These are phyloP conservation scores for Cucumis hystrix DNA, from an alignment of 306 rosid genomes.

Conservation along the genomic window DNA sequence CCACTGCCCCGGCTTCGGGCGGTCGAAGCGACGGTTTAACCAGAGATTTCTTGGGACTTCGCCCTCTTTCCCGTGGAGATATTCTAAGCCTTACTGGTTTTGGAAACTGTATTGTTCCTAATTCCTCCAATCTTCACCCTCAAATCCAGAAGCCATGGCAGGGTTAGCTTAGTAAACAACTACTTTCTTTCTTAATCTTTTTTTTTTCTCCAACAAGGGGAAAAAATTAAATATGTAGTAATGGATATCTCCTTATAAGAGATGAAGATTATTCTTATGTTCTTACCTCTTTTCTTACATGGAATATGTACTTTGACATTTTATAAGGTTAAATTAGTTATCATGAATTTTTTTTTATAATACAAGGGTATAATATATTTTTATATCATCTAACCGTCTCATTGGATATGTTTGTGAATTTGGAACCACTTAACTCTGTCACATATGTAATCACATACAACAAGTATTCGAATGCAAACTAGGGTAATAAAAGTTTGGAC, in stretches of 20 bases:
- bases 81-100: slow-evolving; percentile 60
- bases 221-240: neutral
- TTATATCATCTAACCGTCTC: neutral
- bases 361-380: neutral
- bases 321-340: neutral
- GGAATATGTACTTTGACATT: neutral
- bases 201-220: neutral
- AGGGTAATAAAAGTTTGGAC: too few relatives aligned
- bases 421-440: too few relatives aligned
- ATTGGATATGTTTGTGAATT: too few relatives aligned
- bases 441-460: too few relatives aligned
- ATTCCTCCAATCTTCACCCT: slow-evolving; percentile 30
- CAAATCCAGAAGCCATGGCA: slow-evolving; percentile 71
- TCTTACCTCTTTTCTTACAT: too few relatives aligned
- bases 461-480: too few relatives aligned
- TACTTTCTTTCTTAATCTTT: neutral
- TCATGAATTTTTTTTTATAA: neutral
- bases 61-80: slow-evolving; percentile 55
- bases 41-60: slow-evolving; percentile 80
- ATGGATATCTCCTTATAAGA: neutral
- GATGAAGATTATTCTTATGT: too few relatives aligned
- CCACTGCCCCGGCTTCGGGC: neutral
- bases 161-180: slow-evolving; percentile 18
- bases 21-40: slow-evolving; percentile 47
- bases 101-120: slow-evolving; percentile 40